Evolutionary conservation across 169 alveolate genomes (phyloP), one percentile per base, ranked within the genome.

Genomic region (Theileria luwenshuni): DNA sequence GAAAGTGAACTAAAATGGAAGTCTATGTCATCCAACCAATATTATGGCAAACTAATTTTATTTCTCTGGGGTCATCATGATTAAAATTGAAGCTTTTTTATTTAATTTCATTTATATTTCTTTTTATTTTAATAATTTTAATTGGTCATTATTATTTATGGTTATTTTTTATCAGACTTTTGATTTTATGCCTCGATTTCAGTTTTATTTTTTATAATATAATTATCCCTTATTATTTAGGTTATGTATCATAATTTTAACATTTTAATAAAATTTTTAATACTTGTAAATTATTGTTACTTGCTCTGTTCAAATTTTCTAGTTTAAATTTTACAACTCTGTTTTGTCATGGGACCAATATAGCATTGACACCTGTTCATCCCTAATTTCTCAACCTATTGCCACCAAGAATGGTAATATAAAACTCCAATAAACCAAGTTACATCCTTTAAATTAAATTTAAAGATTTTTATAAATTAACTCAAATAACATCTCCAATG

Each of bases 1-100:
- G n/a, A n/a, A n/a, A n/a, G n/a, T n/a, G n/a, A n/a, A n/a, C n/a
- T n/a, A n/a, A n/a, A n/a, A n/a, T n/a, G n/a, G n/a, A n/a, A n/a
- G n/a, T n/a, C n/a, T n/a, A n/a, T n/a, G n/a, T n/a, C n/a, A n/a
- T n/a, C n/a, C n/a, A n/a, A n/a, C n/a, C 28, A 51, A 10, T 6
- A 2, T 51, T 51, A 25, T 51, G 61, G 61, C 28, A 25, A 51
- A 10, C 8, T 3, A 10, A 15, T 51, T 51, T 51, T 51, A 12
- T n/a, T n/a, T 25, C 61, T 25, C 61, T 51, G 61, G 61, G 61
- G 61, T 51, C 61, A 51, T 51, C 28, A 51, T 51, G 2, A 51
- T 51, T 35, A 10, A 6, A 51, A 10, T 35, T 51, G 27, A 51
- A 10, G 17, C 27, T 51, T 12, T n/a, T n/a, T n/a, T n/a, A n/a